Evolutionary conservation across 176 grass and related monocot genomes (phyloP), one percentile per base, ranked within the genome.

Genomic region (Hsuehochloa calcarea): DNA sequence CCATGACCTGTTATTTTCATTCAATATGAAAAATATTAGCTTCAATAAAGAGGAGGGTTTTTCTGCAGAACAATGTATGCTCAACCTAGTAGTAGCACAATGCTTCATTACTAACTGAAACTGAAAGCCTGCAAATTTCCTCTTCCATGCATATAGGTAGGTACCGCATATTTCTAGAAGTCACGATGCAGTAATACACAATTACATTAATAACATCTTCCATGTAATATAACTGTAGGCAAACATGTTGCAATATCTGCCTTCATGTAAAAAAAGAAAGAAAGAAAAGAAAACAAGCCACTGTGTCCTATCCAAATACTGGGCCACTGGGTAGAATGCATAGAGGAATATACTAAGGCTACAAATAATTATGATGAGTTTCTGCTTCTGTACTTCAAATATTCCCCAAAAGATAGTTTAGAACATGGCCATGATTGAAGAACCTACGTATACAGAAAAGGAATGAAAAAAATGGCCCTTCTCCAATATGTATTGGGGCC

Each of bases 1-100:
- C 89, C 93, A 95, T 95, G 37, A 98, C 96, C 96, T 98, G 72
- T 83, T 62, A 80, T 90, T 89, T 89, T 70, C n/a, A 84, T 55
- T 60, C 7, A 59, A 61, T n/a, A 78, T 19, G 20, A 31, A 43
- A 65, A 66, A 46, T 27, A 62, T 85, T 70, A 62, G 64, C 72
- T 76, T 67, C 60, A 67, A 26, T 35, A 52, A 65, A 65, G 14
- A 20, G 34, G 52, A 50, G 3, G 2, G 3, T 37, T 71, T 58
- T 75, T 75, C n/a, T 74, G 59, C 16, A 31, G 31, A 82, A 82
- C 26, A 29, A 67, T 29, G 51, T 50, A 63, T 17, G 12, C 41
- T 60, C 23, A 82, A 65, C 73, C 71, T n/a, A 56, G 27, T 31
- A 74, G 66, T 49, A 29, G 47, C 19, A 6, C 31, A 84, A 11